Percentiles rank a stretch among this genome's conserved stretches.
phyloP scores from a whole-genome alignment of 2,329 filamentous ascomycete genomes.

The Diaporthe velutina region DNA sequence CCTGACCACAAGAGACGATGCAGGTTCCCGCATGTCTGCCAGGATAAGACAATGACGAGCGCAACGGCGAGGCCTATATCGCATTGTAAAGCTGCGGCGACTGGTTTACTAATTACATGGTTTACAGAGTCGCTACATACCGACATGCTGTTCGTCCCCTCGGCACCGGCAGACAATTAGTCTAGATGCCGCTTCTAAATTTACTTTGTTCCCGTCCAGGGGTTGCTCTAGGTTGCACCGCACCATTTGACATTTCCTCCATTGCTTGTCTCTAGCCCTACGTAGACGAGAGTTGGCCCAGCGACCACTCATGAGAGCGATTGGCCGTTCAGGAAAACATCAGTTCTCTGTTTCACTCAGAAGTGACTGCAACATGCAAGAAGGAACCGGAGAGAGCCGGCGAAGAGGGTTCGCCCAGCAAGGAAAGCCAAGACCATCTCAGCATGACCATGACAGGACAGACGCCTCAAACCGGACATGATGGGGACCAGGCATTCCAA shows the following conservation, averaged over 20 bases:
- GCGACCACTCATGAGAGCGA: neutral
- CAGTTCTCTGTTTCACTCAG: neutral
- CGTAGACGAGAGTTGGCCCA: neutral
- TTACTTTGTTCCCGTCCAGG: neutral
- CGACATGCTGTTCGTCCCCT: neutral
- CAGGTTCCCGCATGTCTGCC: neutral
- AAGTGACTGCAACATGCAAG: neutral
- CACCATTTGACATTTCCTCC: neutral
- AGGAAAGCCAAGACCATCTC: conserved; percentile 1
- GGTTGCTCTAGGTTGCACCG: conserved; percentile 1
- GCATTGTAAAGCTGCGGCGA: neutral
- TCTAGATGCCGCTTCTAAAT: conserved; percentile 15
- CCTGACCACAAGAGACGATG: neutral
- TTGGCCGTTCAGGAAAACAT: neutral
- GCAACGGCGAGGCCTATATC: neutral
- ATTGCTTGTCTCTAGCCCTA: conserved; percentile 14
- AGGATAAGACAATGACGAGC: neutral
- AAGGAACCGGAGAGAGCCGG: neutral
- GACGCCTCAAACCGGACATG: conserved; percentile 6
- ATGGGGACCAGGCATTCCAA: conserved; percentile 3
- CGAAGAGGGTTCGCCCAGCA: neutral
- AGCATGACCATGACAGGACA: neutral
- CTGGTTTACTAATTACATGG: neutral
- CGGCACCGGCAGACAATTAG: neutral
- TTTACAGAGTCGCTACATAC: neutral